Evolutionary conservation across 202 grass and related monocot species (phyloP), one percentile per base, ranked within the genome.

Genomic region (Elaeis oleifera): DNA sequence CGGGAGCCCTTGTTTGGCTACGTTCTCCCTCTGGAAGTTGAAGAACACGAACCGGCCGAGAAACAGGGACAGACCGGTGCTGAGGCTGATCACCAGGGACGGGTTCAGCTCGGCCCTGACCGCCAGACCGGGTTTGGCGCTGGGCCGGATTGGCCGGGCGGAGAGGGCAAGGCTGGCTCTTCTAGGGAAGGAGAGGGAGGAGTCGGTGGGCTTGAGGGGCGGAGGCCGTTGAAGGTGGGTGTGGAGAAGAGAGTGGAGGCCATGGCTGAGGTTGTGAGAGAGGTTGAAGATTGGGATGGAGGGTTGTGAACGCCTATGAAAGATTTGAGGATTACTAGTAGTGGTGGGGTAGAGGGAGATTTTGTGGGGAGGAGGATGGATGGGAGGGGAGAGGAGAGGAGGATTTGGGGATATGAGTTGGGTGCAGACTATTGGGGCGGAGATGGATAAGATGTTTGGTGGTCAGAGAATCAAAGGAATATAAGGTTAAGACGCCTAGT

Each of bases 1-100:
- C 7, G 94, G 94, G 8, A 99, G 73, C 3, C 76, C 79, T 71
- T 99, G 94, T 74, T 99, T 99, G 19, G 94, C 88, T 49, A 99
- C 94, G 79, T 99, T 99, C 88, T 99, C 70, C 49, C 70, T 59
- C 82, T 99, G 94, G 82, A 99, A 99, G 80, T 94, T 63, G 70
- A 73, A 73, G 70, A 99, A 94, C 50, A 99, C 94, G 72, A 99
- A 99, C 49, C 94, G 88, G 22, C 94, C 94, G 17, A 99, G 83
- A 75, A 94, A 92, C 51, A 99, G 94, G 8, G 94, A 99, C 16
- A 99, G 74, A 6, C 36, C 36, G 36, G 36, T 39, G 36, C 53
- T 50, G 22, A 71, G 23, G 68, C 68, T 71, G 68, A 60, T 60
- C 18, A 71, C 68, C 56, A 60, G 36, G 22, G 68, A 28, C 6